phyloP scores from a whole-genome alignment of 208 protist genomes.

The Leishmania amazonensis region DNA sequence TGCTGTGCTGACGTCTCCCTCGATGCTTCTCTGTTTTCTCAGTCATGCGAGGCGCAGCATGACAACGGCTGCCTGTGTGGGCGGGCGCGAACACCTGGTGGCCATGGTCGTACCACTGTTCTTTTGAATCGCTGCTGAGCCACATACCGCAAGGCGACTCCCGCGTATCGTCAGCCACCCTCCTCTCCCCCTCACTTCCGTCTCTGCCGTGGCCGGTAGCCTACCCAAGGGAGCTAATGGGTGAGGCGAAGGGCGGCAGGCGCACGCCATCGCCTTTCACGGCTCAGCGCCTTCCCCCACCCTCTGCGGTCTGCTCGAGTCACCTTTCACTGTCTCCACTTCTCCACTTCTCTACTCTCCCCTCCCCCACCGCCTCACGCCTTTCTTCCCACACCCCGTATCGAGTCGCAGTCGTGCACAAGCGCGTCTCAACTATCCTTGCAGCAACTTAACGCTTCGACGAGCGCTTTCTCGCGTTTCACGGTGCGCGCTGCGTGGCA shows the following conservation, averaged over 20 bases:
- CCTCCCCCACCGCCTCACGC: not conserved
- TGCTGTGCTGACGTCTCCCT: conserved; percentile 13
- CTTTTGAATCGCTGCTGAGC: not conserved
- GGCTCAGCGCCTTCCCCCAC: not conserved
- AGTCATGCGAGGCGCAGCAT: not conserved
- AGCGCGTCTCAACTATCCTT: not conserved
- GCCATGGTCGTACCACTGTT: not conserved
- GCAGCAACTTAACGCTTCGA: not conserved
- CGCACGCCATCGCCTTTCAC: not conserved
- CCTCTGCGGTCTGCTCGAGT: not conserved
- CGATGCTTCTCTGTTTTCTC: not conserved
- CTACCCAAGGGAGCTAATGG: not conserved
- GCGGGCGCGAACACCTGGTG: not conserved
- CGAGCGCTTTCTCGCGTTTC: not conserved
- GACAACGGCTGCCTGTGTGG: not conserved
- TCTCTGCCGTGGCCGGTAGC: not conserved
- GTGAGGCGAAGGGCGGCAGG: not conserved
- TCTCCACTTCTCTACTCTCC: not conserved
- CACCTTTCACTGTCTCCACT: not conserved
- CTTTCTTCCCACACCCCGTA: not conserved
- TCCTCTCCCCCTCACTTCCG: not conserved
- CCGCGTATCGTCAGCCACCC: not conserved
- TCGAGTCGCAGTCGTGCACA: not conserved
- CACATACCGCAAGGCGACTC: not conserved
- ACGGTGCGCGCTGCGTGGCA: not conserved